A percentile compares a stretch with the other conserved stretches of the same genome.
phyloP scores from a whole-genome alignment of 495 filamentous ascomycete genomes.

The Ascobolus immersus region DNA sequence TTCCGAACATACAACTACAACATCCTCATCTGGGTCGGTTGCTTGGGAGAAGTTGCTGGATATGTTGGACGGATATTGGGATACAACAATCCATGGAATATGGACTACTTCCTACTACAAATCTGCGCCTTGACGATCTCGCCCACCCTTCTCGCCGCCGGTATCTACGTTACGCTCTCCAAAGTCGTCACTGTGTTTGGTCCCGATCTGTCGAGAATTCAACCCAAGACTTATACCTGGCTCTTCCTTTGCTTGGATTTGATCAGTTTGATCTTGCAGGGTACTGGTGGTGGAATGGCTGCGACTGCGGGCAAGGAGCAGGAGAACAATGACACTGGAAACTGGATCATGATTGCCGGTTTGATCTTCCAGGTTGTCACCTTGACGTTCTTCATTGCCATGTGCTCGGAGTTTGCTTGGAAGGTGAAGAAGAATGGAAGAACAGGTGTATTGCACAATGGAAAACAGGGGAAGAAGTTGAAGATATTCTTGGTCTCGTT shows the following conservation, averaged over 20 bases:
- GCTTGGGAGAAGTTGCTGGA: no score
- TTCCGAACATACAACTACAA: no score
- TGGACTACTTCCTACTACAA: slow-evolving; percentile 24
- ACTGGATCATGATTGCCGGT: slow-evolving; percentile 41
- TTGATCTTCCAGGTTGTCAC: slow-evolving; percentile 30
- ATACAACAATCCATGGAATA: slow-evolving; percentile 17
- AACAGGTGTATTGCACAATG: slow-evolving; percentile 2
- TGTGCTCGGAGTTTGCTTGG: slow-evolving; percentile 26
- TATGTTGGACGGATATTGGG: slow-evolving; percentile 20
- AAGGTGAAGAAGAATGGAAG: slow-evolving; percentile 11
- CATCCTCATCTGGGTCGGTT: no score
- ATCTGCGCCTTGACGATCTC: slow-evolving; percentile 38
- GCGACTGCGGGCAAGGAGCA: slow-evolving; percentile 21
- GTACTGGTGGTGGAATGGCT: slow-evolving; percentile 34
- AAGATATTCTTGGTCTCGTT: slow-evolving; percentile 20
- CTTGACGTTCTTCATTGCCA: slow-evolving; percentile 25
- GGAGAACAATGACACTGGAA: slow-evolving; percentile 19
- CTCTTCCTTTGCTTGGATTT: slow-evolving; percentile 38
- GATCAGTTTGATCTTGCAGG: slow-evolving; percentile 36
- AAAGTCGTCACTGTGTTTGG: slow-evolving; percentile 35
- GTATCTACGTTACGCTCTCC: slow-evolving; percentile 38
- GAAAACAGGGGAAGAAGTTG: slow-evolving; percentile 16
- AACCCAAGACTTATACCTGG: slow-evolving; percentile 26
- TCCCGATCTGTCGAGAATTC: slow-evolving; percentile 33
- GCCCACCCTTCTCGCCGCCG: slow-evolving; percentile 36